phyloP scores from a whole-genome alignment of 176 grass and related monocot species.

The Triticum turgidum region DNA sequence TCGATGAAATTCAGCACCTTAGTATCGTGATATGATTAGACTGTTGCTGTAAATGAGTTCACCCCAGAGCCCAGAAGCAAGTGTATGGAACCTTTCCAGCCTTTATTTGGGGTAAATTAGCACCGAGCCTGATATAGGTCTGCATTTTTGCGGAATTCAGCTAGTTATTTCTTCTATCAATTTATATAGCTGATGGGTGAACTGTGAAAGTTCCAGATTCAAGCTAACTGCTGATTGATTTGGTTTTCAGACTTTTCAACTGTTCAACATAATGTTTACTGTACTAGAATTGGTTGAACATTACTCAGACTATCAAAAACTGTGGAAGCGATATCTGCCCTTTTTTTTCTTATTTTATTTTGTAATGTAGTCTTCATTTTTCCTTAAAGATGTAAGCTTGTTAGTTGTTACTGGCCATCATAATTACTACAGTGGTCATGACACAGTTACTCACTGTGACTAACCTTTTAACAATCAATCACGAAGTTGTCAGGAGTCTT shows the following conservation, averaged over 20 bases:
- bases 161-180: background rate
- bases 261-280: background rate
- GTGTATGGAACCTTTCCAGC: constrained; percentile 5
- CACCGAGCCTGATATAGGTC: background rate
- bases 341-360: background rate
- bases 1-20: background rate
- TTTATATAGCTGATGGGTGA: background rate
- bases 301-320: background rate
- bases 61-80: background rate
- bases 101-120: background rate
- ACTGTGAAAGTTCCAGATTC: background rate
- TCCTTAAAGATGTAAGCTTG: background rate
- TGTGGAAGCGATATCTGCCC: background rate
- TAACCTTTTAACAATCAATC: background rate
- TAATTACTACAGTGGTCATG: background rate
- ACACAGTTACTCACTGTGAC: background rate
- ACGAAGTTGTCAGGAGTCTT: background rate
- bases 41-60: constrained; percentile 10
- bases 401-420: background rate
- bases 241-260: background rate
- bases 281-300: background rate
- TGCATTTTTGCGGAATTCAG: background rate
- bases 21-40: background rate
- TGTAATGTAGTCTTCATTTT: background rate
- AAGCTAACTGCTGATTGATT: background rate